Percentiles rank a stretch among this genome's conserved stretches.
These are phyloP conservation scores for Neofusicoccum parvum DNA, from an alignment of 2,329 filamentous ascomycete genomes.

Conservation along the genomic window DNA sequence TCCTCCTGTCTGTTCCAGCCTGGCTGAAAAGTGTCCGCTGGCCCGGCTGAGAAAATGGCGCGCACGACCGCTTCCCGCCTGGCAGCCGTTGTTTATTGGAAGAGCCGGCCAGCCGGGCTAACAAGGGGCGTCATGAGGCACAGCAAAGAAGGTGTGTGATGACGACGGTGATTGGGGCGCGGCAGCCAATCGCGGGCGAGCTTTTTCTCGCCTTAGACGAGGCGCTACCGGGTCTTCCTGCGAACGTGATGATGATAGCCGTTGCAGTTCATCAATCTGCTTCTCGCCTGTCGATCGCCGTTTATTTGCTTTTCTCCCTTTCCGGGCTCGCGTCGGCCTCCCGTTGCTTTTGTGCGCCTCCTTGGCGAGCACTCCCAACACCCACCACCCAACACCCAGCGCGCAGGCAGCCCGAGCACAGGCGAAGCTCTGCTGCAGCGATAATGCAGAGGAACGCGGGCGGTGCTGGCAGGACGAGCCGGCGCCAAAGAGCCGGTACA, in stretches of 20 bases:
- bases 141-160: not conserved
- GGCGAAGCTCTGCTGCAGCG: not conserved
- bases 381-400: too few species aligned
- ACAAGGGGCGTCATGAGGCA: not conserved
- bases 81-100: not conserved
- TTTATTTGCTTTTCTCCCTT: not conserved
- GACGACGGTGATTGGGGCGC: not conserved
- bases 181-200: not conserved
- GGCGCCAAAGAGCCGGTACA: not conserved
- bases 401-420: too few species aligned
- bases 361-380: too few species aligned
- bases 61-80: not conserved
- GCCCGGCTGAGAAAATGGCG: too few species aligned
- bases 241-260: slow-evolving; percentile 1
- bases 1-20: too few species aligned
- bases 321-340: not conserved
- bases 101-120: not conserved
- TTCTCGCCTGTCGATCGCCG: too few species aligned
- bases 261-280: not conserved
- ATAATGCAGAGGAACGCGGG: not conserved
- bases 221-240: not conserved
- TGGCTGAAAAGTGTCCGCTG: too few species aligned
- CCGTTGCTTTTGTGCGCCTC: not conserved
- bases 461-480: not conserved
- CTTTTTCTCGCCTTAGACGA: not conserved